Percentiles rank a stretch among this genome's conserved stretches.
Evolutionary conservation across 805 yeast species (phyloP).

Genomic region (Candida maris): DNA sequence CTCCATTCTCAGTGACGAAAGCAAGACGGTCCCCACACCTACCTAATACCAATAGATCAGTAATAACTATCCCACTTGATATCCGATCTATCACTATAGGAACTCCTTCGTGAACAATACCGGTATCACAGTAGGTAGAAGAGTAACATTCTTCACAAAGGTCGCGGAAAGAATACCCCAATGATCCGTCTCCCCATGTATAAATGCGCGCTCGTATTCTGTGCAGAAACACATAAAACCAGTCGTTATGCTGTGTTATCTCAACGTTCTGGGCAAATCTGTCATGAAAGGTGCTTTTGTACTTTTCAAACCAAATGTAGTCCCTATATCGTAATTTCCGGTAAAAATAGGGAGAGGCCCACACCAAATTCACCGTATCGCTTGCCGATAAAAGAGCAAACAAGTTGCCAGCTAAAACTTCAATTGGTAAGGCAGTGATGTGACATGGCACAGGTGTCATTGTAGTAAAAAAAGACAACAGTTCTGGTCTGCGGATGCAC

Average conservation of each 20-base stretch:
- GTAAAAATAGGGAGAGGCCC: constrained; percentile 2
- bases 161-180: constrained; percentile 21
- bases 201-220: constrained; percentile 4
- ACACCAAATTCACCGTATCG: constrained; percentile 1
- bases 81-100: constrained; percentile 8
- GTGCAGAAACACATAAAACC: constrained; percentile 5
- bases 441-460: not conserved
- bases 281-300: constrained; percentile 6
- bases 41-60: constrained; percentile 8
- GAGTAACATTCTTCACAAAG: constrained; percentile 4
- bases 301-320: constrained; percentile 5
- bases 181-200: constrained; percentile 13
- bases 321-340: constrained; percentile 3
- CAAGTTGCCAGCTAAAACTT: constrained; percentile 3
- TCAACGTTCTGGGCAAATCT: constrained; percentile 3
- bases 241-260: constrained; percentile 2
- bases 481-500: not conserved
- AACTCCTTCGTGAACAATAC: constrained; percentile 9
- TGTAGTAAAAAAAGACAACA: too few species aligned
- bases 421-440: constrained; percentile 2
- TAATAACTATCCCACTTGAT: constrained; percentile 5
- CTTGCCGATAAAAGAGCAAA: constrained; percentile 1
- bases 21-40: constrained; percentile 13
- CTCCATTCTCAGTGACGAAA: constrained; percentile 12
- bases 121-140: constrained; percentile 8